phyloP scores from a whole-genome alignment of 495 filamentous ascomycete genomes.

The Cercophora scortea region DNA sequence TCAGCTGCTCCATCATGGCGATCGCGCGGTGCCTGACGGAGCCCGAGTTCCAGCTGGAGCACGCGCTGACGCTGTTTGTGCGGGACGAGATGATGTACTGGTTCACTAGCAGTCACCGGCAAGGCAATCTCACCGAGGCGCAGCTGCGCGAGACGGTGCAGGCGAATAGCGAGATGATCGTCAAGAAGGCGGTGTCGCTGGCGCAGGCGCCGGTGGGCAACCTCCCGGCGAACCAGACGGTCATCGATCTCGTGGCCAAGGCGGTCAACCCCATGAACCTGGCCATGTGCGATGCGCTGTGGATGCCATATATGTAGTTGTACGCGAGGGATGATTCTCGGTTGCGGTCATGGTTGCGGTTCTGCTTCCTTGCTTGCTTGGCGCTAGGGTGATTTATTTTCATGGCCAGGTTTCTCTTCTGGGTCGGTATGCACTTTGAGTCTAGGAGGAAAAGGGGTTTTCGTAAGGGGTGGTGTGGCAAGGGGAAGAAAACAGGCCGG shows the following conservation, averaged over 20 bases:
- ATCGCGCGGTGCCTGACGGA: slow-evolving; percentile 95
- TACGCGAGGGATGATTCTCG: too few species aligned
- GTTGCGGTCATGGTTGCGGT: too few species aligned
- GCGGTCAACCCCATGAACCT: slow-evolving; percentile 83
- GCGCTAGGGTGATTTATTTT: too few species aligned
- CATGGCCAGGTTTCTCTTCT: too few species aligned
- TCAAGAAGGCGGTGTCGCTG: slow-evolving; percentile 77
- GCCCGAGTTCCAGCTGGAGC: slow-evolving; percentile 80
- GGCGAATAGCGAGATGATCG: slow-evolving; percentile 79
- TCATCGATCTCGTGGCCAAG: slow-evolving; percentile 80
- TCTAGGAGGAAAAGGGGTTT: too few species aligned
- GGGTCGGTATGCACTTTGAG: too few species aligned
- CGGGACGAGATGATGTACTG: slow-evolving; percentile 97
- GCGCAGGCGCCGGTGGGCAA: slow-evolving; percentile 56
- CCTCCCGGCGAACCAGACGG: slow-evolving; percentile 90
- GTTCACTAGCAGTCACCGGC: slow-evolving; percentile 75
- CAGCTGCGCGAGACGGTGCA: slow-evolving; percentile 82
- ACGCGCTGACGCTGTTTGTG: slow-evolving; percentile 87
- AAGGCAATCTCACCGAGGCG: slow-evolving; percentile 48
- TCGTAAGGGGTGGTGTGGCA: too few species aligned
- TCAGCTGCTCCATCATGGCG: slow-evolving; percentile 83
- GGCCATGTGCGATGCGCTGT: slow-evolving; percentile 78
- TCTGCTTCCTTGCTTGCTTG: too few species aligned
- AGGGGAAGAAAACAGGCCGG: too few species aligned
- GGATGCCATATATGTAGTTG: slow-evolving; percentile 71